Evolutionary conservation across 1,139 yeast genomes (phyloP), one percentile per base, ranked within the genome.

Genomic region (Debaryomyces udenii): DNA sequence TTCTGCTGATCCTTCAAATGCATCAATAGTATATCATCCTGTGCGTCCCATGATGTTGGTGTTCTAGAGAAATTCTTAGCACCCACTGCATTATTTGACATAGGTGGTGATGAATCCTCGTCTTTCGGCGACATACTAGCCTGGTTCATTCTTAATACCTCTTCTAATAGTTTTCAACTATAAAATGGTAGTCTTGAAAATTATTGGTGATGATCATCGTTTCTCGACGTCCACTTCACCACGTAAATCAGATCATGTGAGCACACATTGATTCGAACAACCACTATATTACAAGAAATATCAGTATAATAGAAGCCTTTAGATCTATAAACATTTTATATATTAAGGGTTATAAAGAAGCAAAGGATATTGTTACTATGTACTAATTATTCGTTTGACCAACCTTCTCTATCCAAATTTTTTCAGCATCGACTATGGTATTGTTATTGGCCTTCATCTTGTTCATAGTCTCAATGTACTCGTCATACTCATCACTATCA

Each of bases 401-500:
- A 18, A 70, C 76, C 54, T 71, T 72, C 32, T 73, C 71, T 27
- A 70, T 68, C 94, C 95, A 90, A 54, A 83, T 68, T 61, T 80
- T 70, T 66, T 93, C 98, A 3, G 98, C 98, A 62, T 88, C 90
- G 22, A 84, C 83, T 56, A 93, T 85, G 13, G 97, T 89, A 49
- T 83, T 81, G 62, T 86, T 85, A 67, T 93, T 93, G 45, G 98
- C 95, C 69, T 78, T 82, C 96, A 94, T 90, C 69, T 93, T 93
- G 75, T 93, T 93, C 85, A 93, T 84, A 2, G 99, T 93, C 70
- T 93, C 99, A 42, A 90, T 70, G 62, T 91, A 93, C 70, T 93
- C 99, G 47, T 93, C 99, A 56, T 85, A 83, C 44, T 94, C 96
- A 60, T 93, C 97, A 50, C 96, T 86, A 62, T 93, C 99, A 59